Conservation (phyloP, 148 eudicot genomes). For the Camellia japonica region DNA sequence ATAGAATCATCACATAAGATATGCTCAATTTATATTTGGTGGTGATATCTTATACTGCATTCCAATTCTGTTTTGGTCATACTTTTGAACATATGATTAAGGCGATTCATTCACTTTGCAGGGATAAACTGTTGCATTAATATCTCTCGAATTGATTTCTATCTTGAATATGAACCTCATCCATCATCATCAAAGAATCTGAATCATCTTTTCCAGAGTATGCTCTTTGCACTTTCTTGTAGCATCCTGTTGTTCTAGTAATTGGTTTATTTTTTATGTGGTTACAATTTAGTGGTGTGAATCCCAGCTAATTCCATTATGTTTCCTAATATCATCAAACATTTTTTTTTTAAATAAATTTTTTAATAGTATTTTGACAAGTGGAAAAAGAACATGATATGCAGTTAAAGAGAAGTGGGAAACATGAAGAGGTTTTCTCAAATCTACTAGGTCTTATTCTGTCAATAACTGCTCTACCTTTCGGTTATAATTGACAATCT, state of each 20-base stretch:
- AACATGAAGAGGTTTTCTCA: background rate
- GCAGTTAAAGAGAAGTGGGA: background rate
- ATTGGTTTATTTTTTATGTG: background rate
- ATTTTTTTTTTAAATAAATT: background rate
- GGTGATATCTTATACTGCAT: background rate
- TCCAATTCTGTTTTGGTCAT: background rate
- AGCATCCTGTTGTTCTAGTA: constrained; percentile 5
- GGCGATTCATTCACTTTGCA: constrained; percentile 37
- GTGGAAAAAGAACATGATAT: background rate
- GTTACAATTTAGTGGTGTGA: background rate
- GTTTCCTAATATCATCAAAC: background rate
- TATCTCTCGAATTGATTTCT: constrained; percentile 66
- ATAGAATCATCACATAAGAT: background rate
- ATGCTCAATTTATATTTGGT: background rate
- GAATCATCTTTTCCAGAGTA: constrained; percentile 96
- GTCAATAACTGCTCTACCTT: background rate
- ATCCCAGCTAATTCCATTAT: background rate
- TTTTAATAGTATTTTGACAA: background rate
- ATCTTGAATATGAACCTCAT: constrained; percentile 88
- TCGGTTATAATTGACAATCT: background rate
- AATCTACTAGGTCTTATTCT: background rate
- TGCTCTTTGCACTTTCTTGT: constrained; percentile 22
- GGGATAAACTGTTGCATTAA: constrained; percentile 92
- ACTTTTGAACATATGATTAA: background rate
- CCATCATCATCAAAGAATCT: constrained; percentile 91